Percentiles rank a stretch among this genome's conserved stretches.
These are phyloP conservation scores for Starmera caribaea DNA, from an alignment of 805 yeast genomes.

Conservation along the genomic window DNA sequence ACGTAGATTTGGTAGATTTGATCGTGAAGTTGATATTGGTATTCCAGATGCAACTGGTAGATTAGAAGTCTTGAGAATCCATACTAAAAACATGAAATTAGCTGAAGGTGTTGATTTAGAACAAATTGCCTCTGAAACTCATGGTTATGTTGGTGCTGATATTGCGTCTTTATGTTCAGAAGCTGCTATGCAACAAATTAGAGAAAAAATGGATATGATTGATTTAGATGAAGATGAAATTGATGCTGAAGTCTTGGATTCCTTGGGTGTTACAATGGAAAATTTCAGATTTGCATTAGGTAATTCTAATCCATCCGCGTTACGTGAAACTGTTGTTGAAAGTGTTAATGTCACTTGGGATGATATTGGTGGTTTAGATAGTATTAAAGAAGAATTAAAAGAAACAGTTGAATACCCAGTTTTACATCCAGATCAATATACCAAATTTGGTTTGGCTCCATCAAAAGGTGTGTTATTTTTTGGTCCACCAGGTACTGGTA, in stretches of 20 bases:
- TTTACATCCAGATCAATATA: constrained; percentile 96
- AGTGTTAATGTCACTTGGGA: constrained; percentile 98
- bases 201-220: constrained; percentile 98
- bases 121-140: constrained; percentile 93
- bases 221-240: constrained; percentile 94
- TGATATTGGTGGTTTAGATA: constrained; percentile 97
- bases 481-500: constrained; percentile 99
- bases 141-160: constrained; percentile 99
- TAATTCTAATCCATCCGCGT: constrained; percentile 96
- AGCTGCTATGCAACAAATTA: constrained; percentile 99
- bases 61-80: constrained; percentile 91
- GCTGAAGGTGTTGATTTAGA: constrained; percentile 93
- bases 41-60: constrained; percentile 99
- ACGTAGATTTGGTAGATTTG: constrained; percentile 83
- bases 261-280: constrained; percentile 97
- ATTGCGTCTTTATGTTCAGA: constrained; percentile 98
- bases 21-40: constrained; percentile 84
- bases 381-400: constrained; percentile 91
- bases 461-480: constrained; percentile 97
- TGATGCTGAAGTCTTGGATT: constrained; percentile 93
- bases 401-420: constrained; percentile 99
- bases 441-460: constrained; percentile 96
- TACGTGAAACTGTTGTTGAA: constrained; percentile 99
- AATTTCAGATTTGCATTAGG: constrained; percentile 97
- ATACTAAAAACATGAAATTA: constrained; percentile 97